Base-by-base conservation (phyloP, 2,329 filamentous ascomycete genomes). In the Epicoccum sorghinum region DNA sequence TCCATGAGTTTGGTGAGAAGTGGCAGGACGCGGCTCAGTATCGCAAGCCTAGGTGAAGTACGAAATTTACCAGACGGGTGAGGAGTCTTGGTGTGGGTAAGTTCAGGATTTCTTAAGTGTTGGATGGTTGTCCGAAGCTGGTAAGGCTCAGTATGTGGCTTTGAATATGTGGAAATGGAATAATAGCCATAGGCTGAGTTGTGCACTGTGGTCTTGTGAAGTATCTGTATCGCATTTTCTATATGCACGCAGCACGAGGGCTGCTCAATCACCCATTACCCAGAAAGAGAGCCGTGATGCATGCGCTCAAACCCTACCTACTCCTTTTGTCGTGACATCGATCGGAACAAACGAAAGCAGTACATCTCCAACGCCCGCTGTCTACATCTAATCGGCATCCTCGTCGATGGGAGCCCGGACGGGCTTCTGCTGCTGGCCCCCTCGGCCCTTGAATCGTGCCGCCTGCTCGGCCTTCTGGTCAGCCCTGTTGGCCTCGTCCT, bases 401-500 rank as follows among this genome's bases (percentile, higher is more conserved):
- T 74, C 71, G 47, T 74, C 71, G 58, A 74, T 64, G 53, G 59
- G 52, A 55, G 69, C 59, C 64, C 67, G 64, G 23, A 60, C 65
- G 61, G 68, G 68, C 47, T 64, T 61, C 64, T 66, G 66, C 48
- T 65, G 66, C 58, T 62, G 59, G 43, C 55, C 59, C 25, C 69
- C 62, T 37, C 60, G 57, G 39, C 58, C 52, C 43, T 60, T 53
- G 38, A 69, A 70, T 52, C 70, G 58, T 37, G 56, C 57, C 36
- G 65, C 62, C 56, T 66, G 67, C 49, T 73, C 71, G 9, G 86
- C 70, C 78, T 90, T 90, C 66, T 86, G 82, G 78, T 91, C 89
- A 23, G 86, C 76, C 74, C 90, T 87, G 74, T 86, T 86, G 62
- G 83, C 77, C 78, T 91, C 91, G 64, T 88, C 88, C 80, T 96